Conservation (phyloP, 1,284 basidiomycete species). For the Ustilago crameri region DNA sequence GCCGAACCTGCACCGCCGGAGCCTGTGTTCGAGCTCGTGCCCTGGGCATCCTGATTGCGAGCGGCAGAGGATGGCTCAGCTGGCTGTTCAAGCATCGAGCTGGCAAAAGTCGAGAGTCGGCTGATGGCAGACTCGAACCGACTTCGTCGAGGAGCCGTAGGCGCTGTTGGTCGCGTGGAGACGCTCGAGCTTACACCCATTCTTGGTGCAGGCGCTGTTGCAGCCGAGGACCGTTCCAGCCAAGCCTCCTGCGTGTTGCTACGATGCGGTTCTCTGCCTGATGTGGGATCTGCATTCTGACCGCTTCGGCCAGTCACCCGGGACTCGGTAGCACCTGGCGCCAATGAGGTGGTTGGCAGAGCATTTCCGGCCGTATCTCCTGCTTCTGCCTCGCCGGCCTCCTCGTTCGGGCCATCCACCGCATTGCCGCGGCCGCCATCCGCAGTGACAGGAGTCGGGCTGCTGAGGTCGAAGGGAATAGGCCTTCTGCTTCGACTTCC, state of each 20-base stretch:
- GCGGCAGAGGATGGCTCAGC: conserved; percentile 17
- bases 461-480: conserved; percentile 21
- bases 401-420: not conserved
- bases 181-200: conserved; percentile 19
- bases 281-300: not conserved
- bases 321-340: not conserved
- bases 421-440: conserved; percentile 1
- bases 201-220: conserved; percentile 1
- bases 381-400: not conserved
- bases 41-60: conserved; percentile 1
- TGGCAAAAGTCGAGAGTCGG: conserved; percentile 61
- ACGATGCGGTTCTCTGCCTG: not conserved
- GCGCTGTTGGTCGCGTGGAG: conserved; percentile 5
- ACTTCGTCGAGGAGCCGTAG: conserved; percentile 19
- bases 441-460: not conserved
- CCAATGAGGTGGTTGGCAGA: not conserved
- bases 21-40: not conserved
- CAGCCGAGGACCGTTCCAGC: not conserved
- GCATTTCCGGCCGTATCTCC: not conserved
- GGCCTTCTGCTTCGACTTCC: conserved; percentile 17
- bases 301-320: not conserved
- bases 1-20: conserved; percentile 9
- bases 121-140: conserved; percentile 56
- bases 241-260: not conserved
- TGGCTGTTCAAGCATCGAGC: conserved; percentile 52